Evolutionary conservation across 768 basidiomycete species (phyloP), one percentile per base, ranked within the genome.

Genomic region (Daedalea quercina): DNA sequence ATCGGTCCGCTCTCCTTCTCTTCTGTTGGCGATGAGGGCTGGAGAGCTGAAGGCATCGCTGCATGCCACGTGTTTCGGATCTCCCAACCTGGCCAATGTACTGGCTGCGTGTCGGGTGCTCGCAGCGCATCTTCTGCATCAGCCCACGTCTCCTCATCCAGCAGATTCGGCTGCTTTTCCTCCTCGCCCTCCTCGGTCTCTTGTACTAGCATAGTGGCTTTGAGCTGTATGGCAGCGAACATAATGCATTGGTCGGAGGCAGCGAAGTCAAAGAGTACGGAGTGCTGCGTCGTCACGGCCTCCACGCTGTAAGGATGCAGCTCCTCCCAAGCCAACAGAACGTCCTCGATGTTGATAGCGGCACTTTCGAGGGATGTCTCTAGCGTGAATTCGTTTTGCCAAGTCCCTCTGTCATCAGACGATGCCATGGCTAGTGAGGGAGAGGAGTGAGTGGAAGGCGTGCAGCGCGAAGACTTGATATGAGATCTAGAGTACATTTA

Each of bases 161-260:
- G 9, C 44, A 46, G 44, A 46, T 20, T n/a, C n/a, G n/a, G n/a
- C n/a, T n/a, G n/a, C n/a, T n/a, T n/a, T n/a, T n/a, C n/a, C n/a
- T n/a, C 28, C 23, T 33, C 28, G 25, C 26, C 34, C 19, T 49
- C 20, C 22, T 49, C n/a, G 7, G 22, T n/a, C 19, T 35, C 34
- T 40, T 19, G 3, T n/a, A 9, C 20, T 2, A 7, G 19, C 34
- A 20, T 13, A 9, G 35, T 20, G 19, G 20, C 3, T 19, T 7
- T 3, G 34, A 3, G 31, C 4, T 44, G 53, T 3, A 60, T 45
- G 34, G 55, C 58, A 45, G 58, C 55, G 26, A 54, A 57, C 24
- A 57, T 40, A 0, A 60, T 43, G 19, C 55, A 56, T 20, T 57
- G 44, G 15, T 48, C 35, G 48, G 28, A 31, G 4, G 54, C 43